A percentile compares a stretch with the other conserved stretches of the same genome.
Conservation (phyloP, 441 rosid genomes). For the Erodium texanum region DNA sequence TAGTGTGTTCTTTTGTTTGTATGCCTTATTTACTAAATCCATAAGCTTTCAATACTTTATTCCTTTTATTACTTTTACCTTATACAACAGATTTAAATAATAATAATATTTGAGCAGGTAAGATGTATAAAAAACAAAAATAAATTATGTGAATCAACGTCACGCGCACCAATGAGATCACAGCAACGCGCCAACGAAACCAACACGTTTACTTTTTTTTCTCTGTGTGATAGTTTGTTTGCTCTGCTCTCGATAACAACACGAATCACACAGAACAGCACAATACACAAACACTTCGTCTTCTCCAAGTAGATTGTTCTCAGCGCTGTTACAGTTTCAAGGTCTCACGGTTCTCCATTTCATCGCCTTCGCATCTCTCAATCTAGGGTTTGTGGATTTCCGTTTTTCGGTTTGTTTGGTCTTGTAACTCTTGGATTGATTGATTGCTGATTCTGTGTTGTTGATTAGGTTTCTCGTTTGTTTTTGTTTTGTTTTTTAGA, state of each 20-base stretch:
- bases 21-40: no score
- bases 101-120: no score
- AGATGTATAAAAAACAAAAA: not conserved
- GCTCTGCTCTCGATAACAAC: not conserved
- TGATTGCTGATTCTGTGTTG: not conserved
- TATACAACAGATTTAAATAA: no score
- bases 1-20: no score
- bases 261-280: not conserved
- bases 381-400: conserved; percentile 5
- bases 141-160: not conserved
- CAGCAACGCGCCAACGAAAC: conserved; percentile 3
- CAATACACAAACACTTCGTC: conserved; percentile 1
- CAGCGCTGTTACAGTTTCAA: not conserved
- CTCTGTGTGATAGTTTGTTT: not conserved
- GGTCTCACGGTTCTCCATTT: conserved; percentile 2
- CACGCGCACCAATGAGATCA: not conserved
- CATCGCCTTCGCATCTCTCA: not conserved
- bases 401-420: not conserved
- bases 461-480: not conserved
- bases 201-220: not conserved
- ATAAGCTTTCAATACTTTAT: no score
- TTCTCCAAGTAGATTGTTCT: not conserved
- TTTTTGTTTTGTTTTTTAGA: not conserved
- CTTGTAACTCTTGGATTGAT: not conserved
- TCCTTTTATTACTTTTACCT: no score